Base-by-base conservation (phyloP, 2,329 filamentous ascomycete genomes). In the Hymenoscyphus fructigenus region DNA sequence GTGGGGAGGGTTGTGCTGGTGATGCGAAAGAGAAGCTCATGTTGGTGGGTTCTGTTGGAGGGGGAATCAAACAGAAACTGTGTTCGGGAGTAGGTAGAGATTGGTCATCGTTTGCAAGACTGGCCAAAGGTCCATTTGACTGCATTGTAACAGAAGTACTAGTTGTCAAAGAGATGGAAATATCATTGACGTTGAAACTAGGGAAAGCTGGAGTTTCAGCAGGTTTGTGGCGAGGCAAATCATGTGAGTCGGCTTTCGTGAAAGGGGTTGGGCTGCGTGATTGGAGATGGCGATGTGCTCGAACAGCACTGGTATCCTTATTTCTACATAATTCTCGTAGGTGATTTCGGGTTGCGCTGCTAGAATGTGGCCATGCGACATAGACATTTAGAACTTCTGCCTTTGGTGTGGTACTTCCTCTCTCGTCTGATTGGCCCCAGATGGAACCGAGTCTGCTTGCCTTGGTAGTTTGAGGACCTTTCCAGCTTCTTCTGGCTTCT, bases 81-180 rank as follows among this genome's bases (percentile, higher is more conserved):
- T 17, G 28, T 17, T 23, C 47, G 44, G 64, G 60, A 26, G 60
- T 17, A 36, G 65, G 60, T 23, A 64, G 61, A 38, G 23, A 28
- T 55, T 66, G n/a, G 41, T 63, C 59, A 26, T 73, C 75, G 2
- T 83, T 83, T 62, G 84, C 82, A 53, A 89, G 79, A 69, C 85
- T 84, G 2, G 87, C 86, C 62, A 90, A 72, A 10, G 86, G 85
- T 2, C 85, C 87, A 61, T 84, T 78, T 0, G 83, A 84, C 69
- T 88, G 84, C 88, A 90, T 90, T 1, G 83, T 83, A 53, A 88
- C 85, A 1, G 87, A 82, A 0, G 87, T 89, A 76, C 85, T 88
- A 34, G 88, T 78, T 1, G 82, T 81, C 61, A 90, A 79, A 12
- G 88, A 90, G 71, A 89, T 78, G 53, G 83, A 81, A 81, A 90